Evolutionary conservation across 345 rosid genomes (phyloP), one percentile per base, ranked within the genome.

Genomic region (Populus tremula): DNA sequence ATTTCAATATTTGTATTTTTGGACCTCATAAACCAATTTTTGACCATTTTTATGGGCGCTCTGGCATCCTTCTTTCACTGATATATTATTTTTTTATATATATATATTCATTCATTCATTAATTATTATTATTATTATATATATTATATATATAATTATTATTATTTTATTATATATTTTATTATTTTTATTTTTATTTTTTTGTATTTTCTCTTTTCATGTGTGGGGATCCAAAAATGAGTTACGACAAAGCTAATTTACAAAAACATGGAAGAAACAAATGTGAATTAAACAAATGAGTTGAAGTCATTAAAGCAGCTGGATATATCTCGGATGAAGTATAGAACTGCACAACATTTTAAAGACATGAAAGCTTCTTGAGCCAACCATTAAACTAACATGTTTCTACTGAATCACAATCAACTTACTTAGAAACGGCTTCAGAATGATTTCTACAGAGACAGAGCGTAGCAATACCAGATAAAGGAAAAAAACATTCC

Each of bases 241-340:
- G 25, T 25, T 25, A 25, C 25, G 25, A 25, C 25, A 25, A 25
- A 25, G 25, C 38, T 25, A 16, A 50, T 36, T 45, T 70, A 41
- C 25, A 12, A 17, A n/a, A 65, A 70, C 21, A 50, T 16, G 27
- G 62, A 69, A 25, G 49, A 29, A 65, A 67, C 63, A 38, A 43
- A 67, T 8, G 38, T 47, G 29, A 62, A 50, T 4, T 35, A 63
- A 45, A 31, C 2, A 31, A 35, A 38, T 21, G 4, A 68, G 68
- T 31, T 36, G 61, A 75, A 63, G 47, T 8, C 11, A 61, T 20
- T 47, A 54, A 76, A 76, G 49, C 72, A 69, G 77, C n/a, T 35
- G 56, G 39, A 69, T 13, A 45, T n/a, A 54, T 33, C 11, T 67
- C 6, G 13, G 0, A 63, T 17, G 36, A 13, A 56, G 1, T 45